Base-by-base conservation (phyloP, 768 basidiomycete species). In the Leccinum arenicola region DNA sequence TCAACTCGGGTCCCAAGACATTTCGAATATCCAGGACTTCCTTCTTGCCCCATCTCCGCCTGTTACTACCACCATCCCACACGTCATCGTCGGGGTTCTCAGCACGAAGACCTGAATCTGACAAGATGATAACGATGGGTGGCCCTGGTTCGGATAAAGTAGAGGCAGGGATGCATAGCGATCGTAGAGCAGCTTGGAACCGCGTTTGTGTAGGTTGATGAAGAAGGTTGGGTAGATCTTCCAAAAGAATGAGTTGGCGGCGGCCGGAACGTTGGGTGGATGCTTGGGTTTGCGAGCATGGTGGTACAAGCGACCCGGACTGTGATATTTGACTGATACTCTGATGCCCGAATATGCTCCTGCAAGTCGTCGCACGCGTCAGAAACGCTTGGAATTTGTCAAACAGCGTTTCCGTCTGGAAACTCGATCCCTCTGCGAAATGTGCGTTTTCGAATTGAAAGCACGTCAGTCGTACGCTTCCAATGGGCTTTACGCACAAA, bases 181-280 rank as follows among this genome's bases (percentile, higher is more conserved):
- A 70, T 52, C 84, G 74, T 1, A 97, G 70, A 6, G 87, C 78
- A 0, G 82, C 78, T 68, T 94, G 93, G 70, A 96, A 95, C 9
- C 82, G 81, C 14, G 76, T 73, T 66, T 85, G 87, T 0, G 88
- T 91, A 23, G 79, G 75, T 5, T 76, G 72, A 73, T 94, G 93
- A 5, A 93, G 76, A 56, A 98, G 84, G 68, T 98, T 98, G 0
- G 96, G 97, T 1, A 99, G 81, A 57, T 95, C 91, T 73, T 95
- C 93, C 8, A 97, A 77, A 4, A 98, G 84, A 54, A 98, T 80
- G 6, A 95, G 68, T 35, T 86, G 85, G 0, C 80, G 81, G 62
- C 74, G 75, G 52, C 60, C 55, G 29, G 57, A 52, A 57, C 33
- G 52, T 19, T 48, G 60, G 2, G 52, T 14, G 10, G 57, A 45